Percentiles rank a stretch among this genome's conserved stretches.
phyloP scores from a whole-genome alignment of 176 grass and related monocot species.

The Oryza punctata region DNA sequence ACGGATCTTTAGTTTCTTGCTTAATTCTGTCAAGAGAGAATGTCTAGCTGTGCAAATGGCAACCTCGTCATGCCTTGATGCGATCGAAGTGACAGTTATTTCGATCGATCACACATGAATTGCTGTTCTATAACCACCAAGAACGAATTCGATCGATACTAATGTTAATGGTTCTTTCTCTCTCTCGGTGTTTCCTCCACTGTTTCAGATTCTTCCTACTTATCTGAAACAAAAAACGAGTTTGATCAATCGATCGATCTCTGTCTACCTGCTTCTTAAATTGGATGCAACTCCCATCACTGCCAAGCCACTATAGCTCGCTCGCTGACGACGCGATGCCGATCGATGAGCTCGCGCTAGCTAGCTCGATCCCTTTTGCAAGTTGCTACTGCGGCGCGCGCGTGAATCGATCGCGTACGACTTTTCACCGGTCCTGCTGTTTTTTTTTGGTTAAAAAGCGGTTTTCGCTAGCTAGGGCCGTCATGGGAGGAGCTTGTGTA shows the following conservation, averaged over 20 bases:
- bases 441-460: slow-evolving; percentile 29
- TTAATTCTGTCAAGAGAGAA: neutral
- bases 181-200: neutral
- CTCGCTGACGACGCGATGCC: neutral
- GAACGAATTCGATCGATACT: neutral
- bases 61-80: too few relatives aligned
- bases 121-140: neutral
- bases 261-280: too few relatives aligned
- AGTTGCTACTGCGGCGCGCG: neutral
- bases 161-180: neutral
- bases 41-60: neutral
- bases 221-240: neutral
- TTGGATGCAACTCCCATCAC: too few relatives aligned
- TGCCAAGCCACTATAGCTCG: neutral
- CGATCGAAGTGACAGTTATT: neutral
- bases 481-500: neutral
- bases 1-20: neutral
- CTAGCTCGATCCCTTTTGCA: neutral
- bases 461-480: slow-evolving; percentile 7
- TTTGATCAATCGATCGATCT: neutral
- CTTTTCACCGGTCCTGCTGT: slow-evolving; percentile 22
- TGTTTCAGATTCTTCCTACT: neutral
- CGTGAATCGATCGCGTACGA: too few relatives aligned
- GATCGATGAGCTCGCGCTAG: neutral
- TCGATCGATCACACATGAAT: neutral